Conservation (phyloP, 768 basidiomycete species). For the Tylopilus sp. region DNA sequence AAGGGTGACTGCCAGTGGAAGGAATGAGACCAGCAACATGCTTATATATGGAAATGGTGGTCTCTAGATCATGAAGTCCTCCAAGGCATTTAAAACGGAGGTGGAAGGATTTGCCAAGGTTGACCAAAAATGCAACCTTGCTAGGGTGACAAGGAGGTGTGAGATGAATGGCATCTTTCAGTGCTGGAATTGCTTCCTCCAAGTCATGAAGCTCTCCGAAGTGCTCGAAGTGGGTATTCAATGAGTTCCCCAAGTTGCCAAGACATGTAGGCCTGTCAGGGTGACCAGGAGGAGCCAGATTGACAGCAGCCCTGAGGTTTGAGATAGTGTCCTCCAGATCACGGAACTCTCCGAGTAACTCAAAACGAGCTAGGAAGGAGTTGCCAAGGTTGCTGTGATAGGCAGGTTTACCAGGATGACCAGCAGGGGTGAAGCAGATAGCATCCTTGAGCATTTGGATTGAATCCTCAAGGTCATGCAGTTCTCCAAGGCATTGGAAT, state of each 20-base stretch:
- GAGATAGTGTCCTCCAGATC: not conserved
- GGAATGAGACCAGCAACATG: not conserved
- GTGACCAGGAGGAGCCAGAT: not conserved
- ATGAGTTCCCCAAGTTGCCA: not conserved
- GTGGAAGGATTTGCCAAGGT: not conserved
- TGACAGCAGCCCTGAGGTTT: not conserved
- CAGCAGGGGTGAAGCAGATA: not conserved
- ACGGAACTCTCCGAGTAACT: not conserved
- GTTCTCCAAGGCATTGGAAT: not conserved
- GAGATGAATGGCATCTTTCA: not conserved
- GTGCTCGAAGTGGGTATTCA: not conserved
- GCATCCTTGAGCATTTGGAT: not conserved
- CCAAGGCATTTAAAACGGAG: not conserved
- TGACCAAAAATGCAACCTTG: not conserved
- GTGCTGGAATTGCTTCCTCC: not conserved
- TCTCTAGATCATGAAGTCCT: not conserved
- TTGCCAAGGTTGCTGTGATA: not conserved
- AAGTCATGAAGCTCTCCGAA: not conserved
- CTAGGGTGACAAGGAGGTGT: not conserved
- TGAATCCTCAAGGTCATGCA: not conserved
- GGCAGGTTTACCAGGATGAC: not conserved
- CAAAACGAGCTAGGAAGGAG: not conserved
- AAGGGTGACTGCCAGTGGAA: not conserved
- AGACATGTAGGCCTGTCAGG: not conserved
- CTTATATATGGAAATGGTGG: not conserved